Conservation (phyloP, 2,329 filamentous ascomycete species). For the Penicillium sp. region DNA sequence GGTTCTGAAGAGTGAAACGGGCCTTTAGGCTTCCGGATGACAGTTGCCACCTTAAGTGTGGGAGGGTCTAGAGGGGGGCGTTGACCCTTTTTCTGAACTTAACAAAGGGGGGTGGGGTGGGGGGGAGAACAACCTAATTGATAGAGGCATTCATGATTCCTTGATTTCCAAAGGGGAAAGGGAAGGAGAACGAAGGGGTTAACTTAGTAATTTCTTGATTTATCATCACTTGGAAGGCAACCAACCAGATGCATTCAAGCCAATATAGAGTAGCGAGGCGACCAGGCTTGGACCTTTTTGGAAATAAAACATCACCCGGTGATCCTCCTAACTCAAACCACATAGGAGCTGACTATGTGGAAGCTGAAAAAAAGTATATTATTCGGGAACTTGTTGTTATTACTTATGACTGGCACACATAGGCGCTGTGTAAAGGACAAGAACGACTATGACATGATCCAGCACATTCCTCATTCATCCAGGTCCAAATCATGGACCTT, state of each 20-base stretch:
- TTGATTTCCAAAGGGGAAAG: not conserved
- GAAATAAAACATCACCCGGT: not conserved
- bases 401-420: no score
- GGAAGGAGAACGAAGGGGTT: not conserved
- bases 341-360: no score
- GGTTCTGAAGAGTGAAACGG: constrained; percentile 10
- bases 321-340: not conserved
- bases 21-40: constrained; percentile 25
- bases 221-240: not conserved
- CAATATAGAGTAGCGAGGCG: not conserved
- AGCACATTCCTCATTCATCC: constrained; percentile 16
- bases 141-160: not conserved
- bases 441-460: not conserved
- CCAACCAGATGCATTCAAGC: not conserved
- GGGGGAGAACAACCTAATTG: not conserved
- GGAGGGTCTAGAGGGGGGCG: not conserved
- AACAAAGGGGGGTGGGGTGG: not conserved
- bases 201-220: not conserved
- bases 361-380: no score
- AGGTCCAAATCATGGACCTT: constrained; percentile 23
- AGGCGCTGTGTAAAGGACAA: not conserved
- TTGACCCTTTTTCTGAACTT: not conserved
- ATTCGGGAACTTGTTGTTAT: no score
- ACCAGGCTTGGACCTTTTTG: not conserved
- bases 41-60: constrained; percentile 15